phyloP scores from a whole-genome alignment of 1,284 basidiomycete species.

The Stereum hirsutum region DNA sequence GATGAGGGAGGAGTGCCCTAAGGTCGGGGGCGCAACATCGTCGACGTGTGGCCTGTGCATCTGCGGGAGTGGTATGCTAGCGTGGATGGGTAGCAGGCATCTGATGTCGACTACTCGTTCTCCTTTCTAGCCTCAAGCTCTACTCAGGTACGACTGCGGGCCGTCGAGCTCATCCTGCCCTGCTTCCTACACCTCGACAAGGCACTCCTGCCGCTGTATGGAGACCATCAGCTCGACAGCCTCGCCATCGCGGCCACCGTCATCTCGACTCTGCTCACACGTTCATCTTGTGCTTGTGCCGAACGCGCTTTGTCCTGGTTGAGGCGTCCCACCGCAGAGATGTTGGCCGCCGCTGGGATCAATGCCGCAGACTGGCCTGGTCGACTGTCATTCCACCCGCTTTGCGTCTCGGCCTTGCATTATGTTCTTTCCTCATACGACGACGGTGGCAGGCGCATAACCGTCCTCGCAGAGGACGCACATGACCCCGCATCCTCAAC shows the following conservation, averaged over 20 bases:
- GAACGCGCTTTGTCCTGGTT: slow-evolving; percentile 19
- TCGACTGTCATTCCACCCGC: slow-evolving; percentile 65
- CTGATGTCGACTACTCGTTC: neutral
- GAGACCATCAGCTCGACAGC: slow-evolving; percentile 80
- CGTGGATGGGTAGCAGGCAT: slow-evolving; percentile 26
- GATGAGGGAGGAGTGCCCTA: slow-evolving; percentile 29
- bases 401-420: slow-evolving; percentile 25
- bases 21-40: slow-evolving; percentile 33
- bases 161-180: slow-evolving; percentile 31
- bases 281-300: slow-evolving; percentile 26
- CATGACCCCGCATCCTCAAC: slow-evolving; percentile 85
- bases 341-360: slow-evolving; percentile 57
- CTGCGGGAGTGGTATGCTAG: slow-evolving; percentile 25
- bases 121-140: slow-evolving; percentile 18
- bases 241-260: slow-evolving; percentile 62
- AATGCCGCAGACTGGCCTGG: slow-evolving; percentile 68
- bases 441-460: slow-evolving; percentile 15
- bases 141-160: slow-evolving; percentile 30
- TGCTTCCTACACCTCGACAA: slow-evolving; percentile 32
- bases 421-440: neutral
- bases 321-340: slow-evolving; percentile 32
- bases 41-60: slow-evolving; percentile 22
- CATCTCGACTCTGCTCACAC: slow-evolving; percentile 51
- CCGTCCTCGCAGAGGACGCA: slow-evolving; percentile 85
- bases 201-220: slow-evolving; percentile 56